A percentile compares a stretch with the other conserved stretches of the same genome.
These are phyloP conservation scores for Neurospora sp. DNA, from an alignment of 495 filamentous ascomycete genomes.

Conservation along the genomic window DNA sequence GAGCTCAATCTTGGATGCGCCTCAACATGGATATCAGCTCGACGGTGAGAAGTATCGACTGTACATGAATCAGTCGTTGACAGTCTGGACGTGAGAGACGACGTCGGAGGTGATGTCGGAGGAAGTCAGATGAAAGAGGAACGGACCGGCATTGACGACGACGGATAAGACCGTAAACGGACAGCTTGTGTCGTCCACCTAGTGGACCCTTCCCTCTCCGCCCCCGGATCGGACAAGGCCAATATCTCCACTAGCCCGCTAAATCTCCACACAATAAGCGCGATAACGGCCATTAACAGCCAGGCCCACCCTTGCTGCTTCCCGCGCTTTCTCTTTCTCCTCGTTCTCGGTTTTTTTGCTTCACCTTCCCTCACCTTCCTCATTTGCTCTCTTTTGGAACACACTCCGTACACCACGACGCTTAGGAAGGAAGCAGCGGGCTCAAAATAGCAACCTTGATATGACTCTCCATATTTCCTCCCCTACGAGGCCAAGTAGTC, in stretches of 20 bases:
- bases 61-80: background rate
- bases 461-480: background rate
- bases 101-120: background rate
- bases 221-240: background rate
- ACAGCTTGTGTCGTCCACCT: background rate
- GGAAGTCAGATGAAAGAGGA: background rate
- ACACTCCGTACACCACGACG: background rate
- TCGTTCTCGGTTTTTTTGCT: background rate
- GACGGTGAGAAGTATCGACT: background rate
- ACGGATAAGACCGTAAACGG: background rate
- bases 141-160: background rate
- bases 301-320: background rate
- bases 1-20: background rate
- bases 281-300: background rate
- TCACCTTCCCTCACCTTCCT: background rate
- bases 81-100: background rate
- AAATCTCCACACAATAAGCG: background rate
- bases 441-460: background rate
- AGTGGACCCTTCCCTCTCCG: background rate
- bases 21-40: background rate
- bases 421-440: background rate
- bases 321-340: background rate
- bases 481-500: background rate
- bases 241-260: background rate
- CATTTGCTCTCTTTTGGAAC: background rate